phyloP scores from a whole-genome alignment of 2,329 filamentous ascomycete species.

The Pestalotiopsis fici region DNA sequence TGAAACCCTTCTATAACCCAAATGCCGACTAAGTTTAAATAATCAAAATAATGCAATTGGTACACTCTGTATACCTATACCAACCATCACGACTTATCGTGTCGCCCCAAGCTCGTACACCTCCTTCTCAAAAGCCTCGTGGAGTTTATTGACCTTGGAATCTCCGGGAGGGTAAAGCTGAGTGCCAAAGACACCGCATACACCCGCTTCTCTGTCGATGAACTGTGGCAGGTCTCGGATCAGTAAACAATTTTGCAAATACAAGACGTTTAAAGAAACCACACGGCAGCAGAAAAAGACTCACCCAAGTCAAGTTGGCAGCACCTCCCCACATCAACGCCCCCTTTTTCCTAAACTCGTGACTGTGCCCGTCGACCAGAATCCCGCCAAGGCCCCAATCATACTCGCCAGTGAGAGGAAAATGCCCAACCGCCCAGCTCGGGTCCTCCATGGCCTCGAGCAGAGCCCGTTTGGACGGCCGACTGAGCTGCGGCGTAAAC shows the following conservation, averaged over 20 bases:
- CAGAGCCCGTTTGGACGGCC: conserved; percentile 16
- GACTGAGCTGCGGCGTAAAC: conserved; percentile 46
- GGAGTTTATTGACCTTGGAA: not conserved
- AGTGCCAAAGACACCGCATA: not conserved
- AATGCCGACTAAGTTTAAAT: no score
- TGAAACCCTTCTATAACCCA: no score
- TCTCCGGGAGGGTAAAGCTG: not conserved
- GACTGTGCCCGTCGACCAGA: conserved; percentile 36
- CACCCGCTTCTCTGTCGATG: not conserved
- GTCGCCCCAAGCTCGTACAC: not conserved
- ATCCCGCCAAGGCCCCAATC: conserved; percentile 42
- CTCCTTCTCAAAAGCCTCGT: not conserved
- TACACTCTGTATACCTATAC: no score
- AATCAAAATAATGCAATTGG: no score
- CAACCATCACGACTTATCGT: not conserved
- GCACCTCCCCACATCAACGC: conserved; percentile 45
- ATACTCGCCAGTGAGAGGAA: conserved; percentile 35
- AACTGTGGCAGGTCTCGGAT: no score
- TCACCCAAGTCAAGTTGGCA: conserved; percentile 48
- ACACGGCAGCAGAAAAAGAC: no score
- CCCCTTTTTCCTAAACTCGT: conserved; percentile 35
- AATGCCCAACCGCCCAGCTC: conserved; percentile 25
- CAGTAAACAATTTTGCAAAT: no score
- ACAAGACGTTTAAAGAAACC: no score
- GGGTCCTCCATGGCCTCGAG: conserved; percentile 27